Conservation (phyloP, 2,329 filamentous ascomycete species). For the Talaromyces sp. region DNA sequence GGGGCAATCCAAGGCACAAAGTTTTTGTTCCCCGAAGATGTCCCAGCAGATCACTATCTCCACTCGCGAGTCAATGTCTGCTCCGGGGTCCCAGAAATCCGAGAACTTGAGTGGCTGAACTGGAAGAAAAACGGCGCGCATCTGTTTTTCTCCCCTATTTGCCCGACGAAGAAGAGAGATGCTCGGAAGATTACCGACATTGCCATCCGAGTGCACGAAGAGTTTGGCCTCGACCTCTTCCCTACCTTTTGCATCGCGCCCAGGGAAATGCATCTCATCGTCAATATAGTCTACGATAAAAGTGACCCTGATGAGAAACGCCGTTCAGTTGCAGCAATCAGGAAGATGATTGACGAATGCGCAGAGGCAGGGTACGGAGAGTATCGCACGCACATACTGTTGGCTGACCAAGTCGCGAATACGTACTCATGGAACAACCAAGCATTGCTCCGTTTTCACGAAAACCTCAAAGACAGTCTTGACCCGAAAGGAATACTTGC, state of each 20-base stretch:
- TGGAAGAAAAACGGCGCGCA: constrained; percentile 31
- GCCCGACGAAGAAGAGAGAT: constrained; percentile 25
- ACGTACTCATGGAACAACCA: constrained; percentile 40
- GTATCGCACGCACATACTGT: constrained; percentile 43
- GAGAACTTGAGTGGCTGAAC: constrained; percentile 28
- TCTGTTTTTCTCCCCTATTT: constrained; percentile 31
- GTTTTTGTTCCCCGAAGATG: constrained; percentile 27
- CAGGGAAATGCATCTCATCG: constrained; percentile 30
- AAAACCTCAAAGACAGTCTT: constrained; percentile 41
- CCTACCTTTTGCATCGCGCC: constrained; percentile 18
- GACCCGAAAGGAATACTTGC: constrained; percentile 45
- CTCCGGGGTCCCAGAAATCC: constrained; percentile 20
- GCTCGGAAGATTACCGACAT: constrained; percentile 21
- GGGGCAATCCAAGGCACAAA: constrained; percentile 22
- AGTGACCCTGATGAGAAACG: constrained; percentile 18
- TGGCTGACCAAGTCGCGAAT: constrained; percentile 41
- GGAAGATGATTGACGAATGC: constrained; percentile 30
- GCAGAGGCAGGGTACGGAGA: constrained; percentile 41
- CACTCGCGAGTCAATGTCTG: constrained; percentile 22
- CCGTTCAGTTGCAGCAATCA: constrained; percentile 21
- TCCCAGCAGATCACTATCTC: constrained; percentile 24
- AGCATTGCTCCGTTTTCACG: constrained; percentile 39
- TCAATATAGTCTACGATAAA: constrained; percentile 29
- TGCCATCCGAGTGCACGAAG: constrained; percentile 18
- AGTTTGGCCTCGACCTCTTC: constrained; percentile 17